Evolutionary conservation across 176 grass and related monocot species (phyloP), one percentile per base, ranked within the genome.

Genomic region (Lolium rigidum): DNA sequence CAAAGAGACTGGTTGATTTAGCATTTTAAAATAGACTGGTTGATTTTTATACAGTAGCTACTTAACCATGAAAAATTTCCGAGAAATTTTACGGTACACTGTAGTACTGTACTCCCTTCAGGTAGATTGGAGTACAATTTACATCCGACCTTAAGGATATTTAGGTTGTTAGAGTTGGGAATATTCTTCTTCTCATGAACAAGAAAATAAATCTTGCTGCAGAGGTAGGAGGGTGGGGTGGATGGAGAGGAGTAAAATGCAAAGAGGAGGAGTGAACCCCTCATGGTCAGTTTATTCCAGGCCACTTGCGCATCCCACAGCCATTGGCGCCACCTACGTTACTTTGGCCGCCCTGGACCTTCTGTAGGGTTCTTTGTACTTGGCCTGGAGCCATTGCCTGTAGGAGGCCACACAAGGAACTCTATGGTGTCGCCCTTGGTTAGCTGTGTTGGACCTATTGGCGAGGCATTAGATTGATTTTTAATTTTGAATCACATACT

Each of bases 1-100:
- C 15, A 6, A 74, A 75, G 46, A n/a, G 16, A 44, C 46, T 74
- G 55, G 22, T 70, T 70, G 63, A 62, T 85, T 70, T 26, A 56
- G 24, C 61, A 10, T 70, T 70, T 71, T 80, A 41, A 28, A 28
- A 28, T 28, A 28, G 26, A 28, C 26, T 28, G 26, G 26, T 28
- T 28, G 26, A 28, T 28, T 28, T 28, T 28, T 28, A 28, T 28
- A 28, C 26, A 28, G 26, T 28, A 28, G 26, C 26, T 28, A 28
- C 26, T 28, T 28, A 28, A 28, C 26, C 26, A 28, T 28, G 26
- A 28, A 28, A 28, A 28, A 1, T 28, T 28, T 28, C 26, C 26
- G 26, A 28, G 26, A 28, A 28, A 28, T 28, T 28, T 28, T 28
- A 28, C 26, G 26, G 26, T 28, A 28, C 26, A 28, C 26, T 28